Evolutionary conservation across 495 filamentous ascomycete genomes (phyloP).

Genomic region (Talaromyces adpressus): DNA sequence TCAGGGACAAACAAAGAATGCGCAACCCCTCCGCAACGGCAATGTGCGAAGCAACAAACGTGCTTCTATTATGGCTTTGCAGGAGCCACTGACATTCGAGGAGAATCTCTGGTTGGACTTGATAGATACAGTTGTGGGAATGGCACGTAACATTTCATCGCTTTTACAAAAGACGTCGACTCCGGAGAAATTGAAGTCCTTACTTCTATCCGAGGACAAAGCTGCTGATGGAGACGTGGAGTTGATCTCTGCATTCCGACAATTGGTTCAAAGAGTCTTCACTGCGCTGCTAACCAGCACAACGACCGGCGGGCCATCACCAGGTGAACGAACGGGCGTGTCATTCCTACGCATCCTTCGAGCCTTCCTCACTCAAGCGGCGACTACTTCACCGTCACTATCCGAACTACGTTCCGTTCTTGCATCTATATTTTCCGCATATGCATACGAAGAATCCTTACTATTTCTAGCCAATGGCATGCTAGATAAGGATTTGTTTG

Average conservation of each 20-base stretch:
- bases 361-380: constrained; percentile 81
- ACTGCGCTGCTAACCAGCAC: constrained; percentile 77
- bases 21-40: constrained; percentile 28
- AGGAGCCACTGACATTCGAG: constrained; percentile 63
- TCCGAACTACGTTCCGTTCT: constrained; percentile 81
- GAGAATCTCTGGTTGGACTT: constrained; percentile 88
- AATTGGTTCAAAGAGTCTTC: constrained; percentile 82
- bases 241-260: constrained; percentile 59
- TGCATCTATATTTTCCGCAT: constrained; percentile 84
- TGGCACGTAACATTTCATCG: constrained; percentile 56
- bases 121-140: constrained; percentile 74
- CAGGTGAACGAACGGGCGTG: constrained; percentile 45
- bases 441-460: constrained; percentile 86
- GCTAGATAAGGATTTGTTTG: constrained; percentile 83
- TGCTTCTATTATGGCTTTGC: constrained; percentile 31
- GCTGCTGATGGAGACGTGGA: constrained; percentile 17
- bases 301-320: constrained; percentile 23
- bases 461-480: constrained; percentile 77
- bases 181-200: neutral
- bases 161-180: constrained; percentile 9
- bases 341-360: constrained; percentile 87
- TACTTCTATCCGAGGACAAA: neutral
- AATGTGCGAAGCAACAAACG: constrained; percentile 27
- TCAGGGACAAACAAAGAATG: constrained; percentile 74
- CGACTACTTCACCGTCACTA: constrained; percentile 73